Evolutionary conservation across 345 rosid genomes (phyloP).

Genomic region (Pelargonium nanum): DNA sequence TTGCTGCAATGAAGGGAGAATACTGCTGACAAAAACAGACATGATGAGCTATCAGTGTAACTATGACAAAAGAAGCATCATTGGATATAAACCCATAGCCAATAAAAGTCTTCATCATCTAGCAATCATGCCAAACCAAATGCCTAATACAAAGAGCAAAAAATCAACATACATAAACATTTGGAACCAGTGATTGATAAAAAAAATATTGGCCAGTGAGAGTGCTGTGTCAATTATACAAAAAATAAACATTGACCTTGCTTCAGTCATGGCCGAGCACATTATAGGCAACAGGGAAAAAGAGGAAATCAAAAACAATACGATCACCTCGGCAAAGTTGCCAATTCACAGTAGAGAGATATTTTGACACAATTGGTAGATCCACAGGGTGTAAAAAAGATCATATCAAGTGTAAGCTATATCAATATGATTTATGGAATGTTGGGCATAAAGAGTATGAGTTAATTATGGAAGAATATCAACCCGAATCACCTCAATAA

Average conservation of each 20-base stretch:
- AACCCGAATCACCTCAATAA: neutral
- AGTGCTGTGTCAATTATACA: too few species aligned
- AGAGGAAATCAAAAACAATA: conserved; percentile 25
- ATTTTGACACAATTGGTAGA: too few species aligned
- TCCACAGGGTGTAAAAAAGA: too few species aligned
- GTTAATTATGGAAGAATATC: neutral
- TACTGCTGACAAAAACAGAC: neutral
- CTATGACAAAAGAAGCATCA: conserved; percentile 8
- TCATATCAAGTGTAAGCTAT: too few species aligned
- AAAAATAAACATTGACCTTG: too few species aligned
- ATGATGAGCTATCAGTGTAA: conserved; percentile 7
- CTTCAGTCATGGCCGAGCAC: too few species aligned
- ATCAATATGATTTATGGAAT: too few species aligned
- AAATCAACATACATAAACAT: neutral
- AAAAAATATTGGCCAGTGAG: conserved; percentile 1
- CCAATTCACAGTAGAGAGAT: too few species aligned
- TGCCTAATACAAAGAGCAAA: neutral
- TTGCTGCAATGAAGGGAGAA: neutral
- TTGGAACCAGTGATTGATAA: too few species aligned
- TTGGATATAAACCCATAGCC: conserved; percentile 1
- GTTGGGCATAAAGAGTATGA: neutral
- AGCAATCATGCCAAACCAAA: neutral
- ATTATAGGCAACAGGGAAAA: too few species aligned
- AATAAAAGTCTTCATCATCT: conserved; percentile 3
- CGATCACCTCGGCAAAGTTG: conserved; percentile 44